Percentiles rank a stretch among this genome's conserved stretches.
These are phyloP conservation scores for Aspergillus sp. DNA, from an alignment of 2,329 filamentous ascomycete species.

Conservation along the genomic window DNA sequence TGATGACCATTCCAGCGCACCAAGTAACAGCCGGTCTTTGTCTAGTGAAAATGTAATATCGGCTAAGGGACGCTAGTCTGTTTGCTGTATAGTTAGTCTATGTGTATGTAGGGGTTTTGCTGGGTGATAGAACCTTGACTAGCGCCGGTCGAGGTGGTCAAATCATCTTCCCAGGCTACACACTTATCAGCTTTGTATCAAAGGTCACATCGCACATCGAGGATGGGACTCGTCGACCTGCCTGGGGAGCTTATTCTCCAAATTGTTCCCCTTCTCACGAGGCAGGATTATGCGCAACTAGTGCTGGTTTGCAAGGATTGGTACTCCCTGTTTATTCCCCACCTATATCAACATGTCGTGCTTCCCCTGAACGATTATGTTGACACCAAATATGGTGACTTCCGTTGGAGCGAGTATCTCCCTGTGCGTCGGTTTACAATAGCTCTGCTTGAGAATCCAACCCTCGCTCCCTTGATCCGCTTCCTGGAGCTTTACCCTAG, in stretches of 20 bases:
- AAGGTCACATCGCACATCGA: not conserved
- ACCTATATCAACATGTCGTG: not conserved
- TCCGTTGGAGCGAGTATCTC: not conserved
- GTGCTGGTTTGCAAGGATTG: not conserved
- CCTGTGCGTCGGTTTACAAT: not conserved
- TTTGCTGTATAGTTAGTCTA: too few species aligned
- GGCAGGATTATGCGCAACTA: not conserved
- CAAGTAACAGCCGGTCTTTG: too few species aligned
- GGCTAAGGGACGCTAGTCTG: too few species aligned
- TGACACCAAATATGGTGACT: not conserved
- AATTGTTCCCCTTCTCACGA: not conserved
- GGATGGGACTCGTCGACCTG: not conserved
- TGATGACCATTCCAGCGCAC: too few species aligned
- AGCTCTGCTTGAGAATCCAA: not conserved
- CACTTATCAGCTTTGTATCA: too few species aligned
- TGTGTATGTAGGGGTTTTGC: too few species aligned
- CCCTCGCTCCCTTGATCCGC: not conserved
- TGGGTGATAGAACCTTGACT: too few species aligned
- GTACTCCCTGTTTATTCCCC: not conserved
- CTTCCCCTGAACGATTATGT: not conserved
- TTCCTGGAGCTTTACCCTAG: not conserved
- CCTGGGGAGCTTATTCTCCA: not conserved
- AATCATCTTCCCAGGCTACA: too few species aligned
- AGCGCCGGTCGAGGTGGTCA: too few species aligned
- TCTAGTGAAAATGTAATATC: too few species aligned